These are phyloP conservation scores for Caloboletus firmus DNA, from an alignment of 1,284 basidiomycete species.

Conservation along the genomic window DNA sequence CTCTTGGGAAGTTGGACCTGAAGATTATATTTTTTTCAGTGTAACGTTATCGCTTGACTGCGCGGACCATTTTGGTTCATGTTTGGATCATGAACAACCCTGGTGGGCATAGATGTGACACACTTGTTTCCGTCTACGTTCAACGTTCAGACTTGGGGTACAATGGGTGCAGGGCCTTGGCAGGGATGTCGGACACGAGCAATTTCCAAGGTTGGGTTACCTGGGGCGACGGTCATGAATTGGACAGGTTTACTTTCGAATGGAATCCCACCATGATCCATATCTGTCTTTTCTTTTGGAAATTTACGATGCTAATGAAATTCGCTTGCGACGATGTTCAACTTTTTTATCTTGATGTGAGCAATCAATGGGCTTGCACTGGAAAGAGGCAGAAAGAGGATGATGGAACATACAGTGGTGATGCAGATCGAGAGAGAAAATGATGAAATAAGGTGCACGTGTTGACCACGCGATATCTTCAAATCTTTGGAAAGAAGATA, in stretches of 20 bases:
- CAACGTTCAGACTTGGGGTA: background rate
- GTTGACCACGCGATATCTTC: conserved; percentile 15
- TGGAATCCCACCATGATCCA: background rate
- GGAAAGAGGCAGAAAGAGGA: conserved; percentile 13
- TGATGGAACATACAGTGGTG: conserved; percentile 11
- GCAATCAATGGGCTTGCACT: conserved; percentile 2
- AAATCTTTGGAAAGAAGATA: conserved; percentile 15
- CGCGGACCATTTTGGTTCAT: too few relatives aligned
- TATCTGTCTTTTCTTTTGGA: conserved; percentile 9
- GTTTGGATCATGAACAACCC: conserved; percentile 1
- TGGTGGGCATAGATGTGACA: background rate
- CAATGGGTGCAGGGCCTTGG: background rate
- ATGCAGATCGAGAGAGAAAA: conserved; percentile 26
- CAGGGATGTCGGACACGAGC: background rate
- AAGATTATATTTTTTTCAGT: too few relatives aligned
- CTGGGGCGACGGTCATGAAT: conserved; percentile 8
- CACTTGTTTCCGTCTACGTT: background rate
- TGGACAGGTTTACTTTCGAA: conserved; percentile 5
- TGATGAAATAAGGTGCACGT: conserved; percentile 14
- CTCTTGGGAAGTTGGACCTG: too few relatives aligned
- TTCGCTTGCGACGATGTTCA: background rate
- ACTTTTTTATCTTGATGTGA: conserved; percentile 21
- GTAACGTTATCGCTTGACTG: too few relatives aligned
- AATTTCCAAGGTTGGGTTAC: background rate
- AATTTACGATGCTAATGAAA: background rate